Evolutionary conservation across 2,329 filamentous ascomycete species (phyloP).

Genomic region (Alternaria sp.): DNA sequence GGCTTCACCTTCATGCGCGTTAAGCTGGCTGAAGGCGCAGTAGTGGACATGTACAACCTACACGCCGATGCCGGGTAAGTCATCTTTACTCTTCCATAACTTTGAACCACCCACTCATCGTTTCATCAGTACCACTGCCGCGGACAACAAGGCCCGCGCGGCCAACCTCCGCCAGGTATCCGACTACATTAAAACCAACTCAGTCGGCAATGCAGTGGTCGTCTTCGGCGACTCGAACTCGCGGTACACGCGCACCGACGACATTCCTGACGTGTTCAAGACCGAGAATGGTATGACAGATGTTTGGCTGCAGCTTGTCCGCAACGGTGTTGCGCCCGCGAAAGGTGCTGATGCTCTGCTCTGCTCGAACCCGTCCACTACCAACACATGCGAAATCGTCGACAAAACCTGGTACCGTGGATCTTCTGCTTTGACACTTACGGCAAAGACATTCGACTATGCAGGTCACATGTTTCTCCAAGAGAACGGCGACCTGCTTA

Average conservation of each 20-base stretch:
- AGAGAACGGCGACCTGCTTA: slow-evolving; percentile 63
- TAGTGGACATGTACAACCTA: slow-evolving; percentile 71
- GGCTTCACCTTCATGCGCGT: slow-evolving; percentile 73
- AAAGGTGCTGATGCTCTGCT: slow-evolving; percentile 44
- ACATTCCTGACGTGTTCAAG: slow-evolving; percentile 62
- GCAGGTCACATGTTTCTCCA: slow-evolving; percentile 66
- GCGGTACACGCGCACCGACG: slow-evolving; percentile 66
- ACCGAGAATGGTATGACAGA: slow-evolving; percentile 64
- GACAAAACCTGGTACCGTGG: slow-evolving; percentile 72
- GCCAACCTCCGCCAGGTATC: slow-evolving; percentile 68
- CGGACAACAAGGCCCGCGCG: slow-evolving; percentile 64
- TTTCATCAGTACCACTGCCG: slow-evolving; percentile 53
- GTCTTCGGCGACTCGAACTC: slow-evolving; percentile 72
- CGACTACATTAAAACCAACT: slow-evolving; percentile 64
- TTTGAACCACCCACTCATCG: neutral
- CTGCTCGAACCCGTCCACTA: slow-evolving; percentile 66
- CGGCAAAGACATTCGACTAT: slow-evolving; percentile 63
- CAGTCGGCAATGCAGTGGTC: slow-evolving; percentile 67
- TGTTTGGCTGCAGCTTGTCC: slow-evolving; percentile 65
- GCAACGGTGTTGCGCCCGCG: slow-evolving; percentile 28
- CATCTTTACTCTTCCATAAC: no score
- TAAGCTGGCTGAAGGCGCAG: slow-evolving; percentile 61
- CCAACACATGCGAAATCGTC: slow-evolving; percentile 67
- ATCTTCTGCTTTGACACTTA: slow-evolving; percentile 57
- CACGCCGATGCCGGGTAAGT: slow-evolving; percentile 69